Evolutionary conservation across 192 early-diverging fungal species (phyloP).

Genomic region (Entophlyctis helioformis): DNA sequence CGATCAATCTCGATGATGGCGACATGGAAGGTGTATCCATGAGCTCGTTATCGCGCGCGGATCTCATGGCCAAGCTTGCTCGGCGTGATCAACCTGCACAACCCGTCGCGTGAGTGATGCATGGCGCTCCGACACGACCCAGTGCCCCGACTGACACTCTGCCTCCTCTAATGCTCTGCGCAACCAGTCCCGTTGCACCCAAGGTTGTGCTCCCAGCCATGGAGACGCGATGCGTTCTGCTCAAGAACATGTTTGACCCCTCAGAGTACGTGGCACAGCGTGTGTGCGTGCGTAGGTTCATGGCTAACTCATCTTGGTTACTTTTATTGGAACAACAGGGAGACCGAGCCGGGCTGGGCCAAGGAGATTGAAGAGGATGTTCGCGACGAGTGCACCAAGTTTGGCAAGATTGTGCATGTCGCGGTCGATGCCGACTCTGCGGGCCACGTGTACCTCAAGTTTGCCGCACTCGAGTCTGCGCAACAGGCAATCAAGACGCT

Average conservation of each 20-base stretch:
- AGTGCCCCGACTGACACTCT: too few relatives aligned
- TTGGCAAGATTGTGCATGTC: slow-evolving; percentile 64
- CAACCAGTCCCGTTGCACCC: too few relatives aligned
- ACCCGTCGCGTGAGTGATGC: too few relatives aligned
- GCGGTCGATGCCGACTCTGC: slow-evolving; percentile 44
- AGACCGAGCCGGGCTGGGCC: slow-evolving; percentile 73
- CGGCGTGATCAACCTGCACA: slow-evolving; percentile 19
- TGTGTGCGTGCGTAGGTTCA: slow-evolving; percentile 1
- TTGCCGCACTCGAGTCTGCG: slow-evolving; percentile 54
- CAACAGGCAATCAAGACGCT: slow-evolving; percentile 57
- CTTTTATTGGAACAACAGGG: too few relatives aligned
- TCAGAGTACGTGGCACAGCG: slow-evolving; percentile 46
- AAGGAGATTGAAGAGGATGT: slow-evolving; percentile 79
- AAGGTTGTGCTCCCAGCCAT: too few relatives aligned
- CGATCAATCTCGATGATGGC: slow-evolving; percentile 22
- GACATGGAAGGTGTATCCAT: slow-evolving; percentile 52
- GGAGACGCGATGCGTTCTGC: slow-evolving; percentile 51
- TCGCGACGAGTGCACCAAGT: slow-evolving; percentile 65
- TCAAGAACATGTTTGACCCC: slow-evolving; percentile 84
- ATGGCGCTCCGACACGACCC: too few relatives aligned
- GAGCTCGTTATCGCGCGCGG: slow-evolving; percentile 56
- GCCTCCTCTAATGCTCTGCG: too few relatives aligned
- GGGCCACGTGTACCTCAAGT: slow-evolving; percentile 79
- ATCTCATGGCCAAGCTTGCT: slow-evolving; percentile 74
- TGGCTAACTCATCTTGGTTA: slow-evolving; percentile 7